Evolutionary conservation across 495 filamentous ascomycete species (phyloP).

Genomic region (Aspergillus incahuasiensis): DNA sequence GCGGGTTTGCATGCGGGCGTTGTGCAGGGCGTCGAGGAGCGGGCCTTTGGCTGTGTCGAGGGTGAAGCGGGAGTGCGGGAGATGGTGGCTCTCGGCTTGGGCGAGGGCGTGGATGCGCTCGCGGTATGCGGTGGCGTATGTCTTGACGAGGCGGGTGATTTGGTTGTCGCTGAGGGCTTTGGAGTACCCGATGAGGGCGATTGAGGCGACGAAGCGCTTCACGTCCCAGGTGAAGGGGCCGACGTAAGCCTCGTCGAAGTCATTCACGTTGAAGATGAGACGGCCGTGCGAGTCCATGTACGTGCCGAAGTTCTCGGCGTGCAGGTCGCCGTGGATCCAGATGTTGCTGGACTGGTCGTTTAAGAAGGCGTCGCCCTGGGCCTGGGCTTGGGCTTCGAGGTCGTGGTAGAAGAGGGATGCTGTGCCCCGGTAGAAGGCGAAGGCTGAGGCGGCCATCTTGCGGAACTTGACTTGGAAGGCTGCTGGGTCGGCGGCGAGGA

Average conservation of each 20-base stretch:
- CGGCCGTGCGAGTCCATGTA: slow-evolving; percentile 17
- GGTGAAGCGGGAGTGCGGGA: slow-evolving; percentile 10
- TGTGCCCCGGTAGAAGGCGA: slow-evolving; percentile 17
- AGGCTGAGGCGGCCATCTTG: slow-evolving; percentile 20
- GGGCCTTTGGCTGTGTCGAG: slow-evolving; percentile 16
- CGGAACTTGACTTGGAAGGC: slow-evolving; percentile 19
- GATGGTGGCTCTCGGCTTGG: not conserved
- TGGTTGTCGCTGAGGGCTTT: slow-evolving; percentile 18
- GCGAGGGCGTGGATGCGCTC: slow-evolving; percentile 14
- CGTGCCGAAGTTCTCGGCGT: slow-evolving; percentile 18
- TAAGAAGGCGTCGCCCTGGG: slow-evolving; percentile 1
- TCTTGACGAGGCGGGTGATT: slow-evolving; percentile 10
- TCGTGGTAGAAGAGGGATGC: slow-evolving; percentile 18
- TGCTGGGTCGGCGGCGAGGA: slow-evolving; percentile 11
- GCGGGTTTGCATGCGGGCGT: slow-evolving; percentile 12
- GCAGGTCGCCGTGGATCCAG: slow-evolving; percentile 18
- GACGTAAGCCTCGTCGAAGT: slow-evolving; percentile 19
- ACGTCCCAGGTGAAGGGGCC: slow-evolving; percentile 17
- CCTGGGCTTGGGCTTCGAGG: slow-evolving; percentile 2
- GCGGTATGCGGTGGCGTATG: slow-evolving; percentile 11
- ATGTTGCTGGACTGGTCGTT: slow-evolving; percentile 9
- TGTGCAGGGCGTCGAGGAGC: slow-evolving; percentile 9
- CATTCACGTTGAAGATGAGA: slow-evolving; percentile 18
- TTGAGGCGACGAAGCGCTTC: slow-evolving; percentile 14
- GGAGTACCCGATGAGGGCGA: slow-evolving; percentile 16